Conservation (phyloP, 495 filamentous ascomycete species). For the Sabuloglossum arenarium region DNA sequence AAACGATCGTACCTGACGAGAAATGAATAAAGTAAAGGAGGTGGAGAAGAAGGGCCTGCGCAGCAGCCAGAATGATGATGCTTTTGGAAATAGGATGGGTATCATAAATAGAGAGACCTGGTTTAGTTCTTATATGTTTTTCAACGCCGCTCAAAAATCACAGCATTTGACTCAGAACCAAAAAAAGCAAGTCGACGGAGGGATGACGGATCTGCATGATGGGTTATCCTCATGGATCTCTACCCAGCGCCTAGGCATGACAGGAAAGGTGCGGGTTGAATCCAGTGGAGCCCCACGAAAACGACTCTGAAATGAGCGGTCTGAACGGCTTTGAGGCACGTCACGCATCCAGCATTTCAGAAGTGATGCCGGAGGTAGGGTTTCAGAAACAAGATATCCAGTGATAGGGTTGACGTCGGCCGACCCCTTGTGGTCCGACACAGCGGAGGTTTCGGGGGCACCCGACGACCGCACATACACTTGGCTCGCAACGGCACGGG, state of each 20-base stretch:
- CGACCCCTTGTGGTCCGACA: too few relatives aligned
- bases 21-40: neutral
- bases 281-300: neutral
- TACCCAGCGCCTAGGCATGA: neutral
- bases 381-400: too few relatives aligned
- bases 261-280: neutral
- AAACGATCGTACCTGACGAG: neutral
- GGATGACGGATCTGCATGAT: too few relatives aligned
- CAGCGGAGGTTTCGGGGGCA: too few relatives aligned
- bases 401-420: too few relatives aligned
- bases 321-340: too few relatives aligned
- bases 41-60: neutral
- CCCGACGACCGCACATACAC: too few relatives aligned
- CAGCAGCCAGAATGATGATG: neutral
- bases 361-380: too few relatives aligned
- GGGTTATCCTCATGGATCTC: neutral
- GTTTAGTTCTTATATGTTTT: neutral
- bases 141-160: neutral
- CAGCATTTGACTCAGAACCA: too few relatives aligned
- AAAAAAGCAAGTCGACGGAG: too few relatives aligned
- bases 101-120: neutral
- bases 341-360: too few relatives aligned
- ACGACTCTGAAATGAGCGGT: neutral
- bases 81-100: neutral
- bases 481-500: too few relatives aligned